phyloP scores from a whole-genome alignment of 306 rosid genomes.

The Vicia faba region DNA sequence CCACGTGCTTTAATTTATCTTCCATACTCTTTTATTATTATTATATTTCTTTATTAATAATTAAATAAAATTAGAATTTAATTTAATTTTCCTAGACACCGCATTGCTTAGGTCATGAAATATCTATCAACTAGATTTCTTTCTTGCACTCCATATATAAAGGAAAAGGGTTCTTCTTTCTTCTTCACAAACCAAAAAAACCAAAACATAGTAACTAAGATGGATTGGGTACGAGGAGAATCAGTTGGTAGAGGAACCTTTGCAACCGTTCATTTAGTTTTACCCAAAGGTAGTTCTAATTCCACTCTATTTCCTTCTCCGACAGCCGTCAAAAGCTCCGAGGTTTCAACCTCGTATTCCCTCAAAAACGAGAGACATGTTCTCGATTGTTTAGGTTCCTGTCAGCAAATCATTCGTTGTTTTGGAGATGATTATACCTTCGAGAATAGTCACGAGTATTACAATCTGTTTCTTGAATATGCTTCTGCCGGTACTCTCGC shows the following conservation, averaged over 20 bases:
- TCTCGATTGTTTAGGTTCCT: conserved; percentile 50
- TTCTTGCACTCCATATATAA: conserved; percentile 23
- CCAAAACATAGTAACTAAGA: conserved; percentile 1
- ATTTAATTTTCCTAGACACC: neutral
- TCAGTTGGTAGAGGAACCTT: conserved; percentile 78
- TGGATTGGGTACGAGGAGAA: conserved; percentile 89
- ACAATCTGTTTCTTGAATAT: conserved; percentile 71
- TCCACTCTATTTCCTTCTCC: conserved; percentile 32
- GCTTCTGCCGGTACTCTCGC: conserved; percentile 73
- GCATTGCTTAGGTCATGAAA: conserved; percentile 15
- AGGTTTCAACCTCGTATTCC: conserved; percentile 36
- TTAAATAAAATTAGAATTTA: neutral
- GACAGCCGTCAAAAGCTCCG: conserved; percentile 70
- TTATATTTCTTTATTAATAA: neutral
- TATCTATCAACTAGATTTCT: conserved; percentile 36
- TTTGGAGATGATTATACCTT: conserved; percentile 52
- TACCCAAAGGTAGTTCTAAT: conserved; percentile 14
- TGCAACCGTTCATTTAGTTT: conserved; percentile 59
- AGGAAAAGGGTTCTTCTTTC: neutral
- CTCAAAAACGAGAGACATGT: conserved; percentile 70
- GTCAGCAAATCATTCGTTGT: conserved; percentile 61
- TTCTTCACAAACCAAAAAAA: conserved; percentile 20
- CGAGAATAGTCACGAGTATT: conserved; percentile 55
- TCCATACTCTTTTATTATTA: neutral
- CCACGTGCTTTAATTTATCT: conserved; percentile 67